phyloP scores from a whole-genome alignment of 148 eudicot genomes.

The Rhododendron williamsianum region DNA sequence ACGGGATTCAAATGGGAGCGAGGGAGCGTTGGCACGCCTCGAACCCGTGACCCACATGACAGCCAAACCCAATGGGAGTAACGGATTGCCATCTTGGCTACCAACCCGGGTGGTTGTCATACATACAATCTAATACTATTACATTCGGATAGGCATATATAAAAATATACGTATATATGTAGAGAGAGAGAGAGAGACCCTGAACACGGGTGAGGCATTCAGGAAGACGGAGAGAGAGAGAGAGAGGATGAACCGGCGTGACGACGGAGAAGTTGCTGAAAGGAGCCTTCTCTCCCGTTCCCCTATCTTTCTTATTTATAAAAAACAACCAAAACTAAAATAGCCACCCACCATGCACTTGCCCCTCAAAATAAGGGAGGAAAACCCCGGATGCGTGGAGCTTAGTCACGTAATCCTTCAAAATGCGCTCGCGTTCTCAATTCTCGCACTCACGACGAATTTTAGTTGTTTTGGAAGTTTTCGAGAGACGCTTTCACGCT shows the following conservation, averaged over 20 bases:
- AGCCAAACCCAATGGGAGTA: too few species aligned
- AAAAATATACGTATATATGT: too few species aligned
- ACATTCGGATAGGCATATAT: too few species aligned
- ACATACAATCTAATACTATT: not conserved
- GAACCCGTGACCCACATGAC: too few species aligned
- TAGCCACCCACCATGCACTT: not conserved
- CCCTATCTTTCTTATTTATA: not conserved
- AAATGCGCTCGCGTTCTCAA: too few species aligned
- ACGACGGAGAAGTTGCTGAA: not conserved
- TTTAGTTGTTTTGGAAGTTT: too few species aligned
- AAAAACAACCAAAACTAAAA: not conserved
- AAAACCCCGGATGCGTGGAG: not conserved
- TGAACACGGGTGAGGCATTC: conserved; percentile 86
- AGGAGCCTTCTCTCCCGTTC: not conserved
- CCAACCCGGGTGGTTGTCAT: not conserved
- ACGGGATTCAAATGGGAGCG: too few species aligned
- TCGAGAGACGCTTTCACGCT: too few species aligned
- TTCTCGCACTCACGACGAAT: too few species aligned
- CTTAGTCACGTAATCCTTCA: too few species aligned
- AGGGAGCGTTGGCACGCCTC: too few species aligned
- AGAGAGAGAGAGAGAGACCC: conserved; percentile 33
- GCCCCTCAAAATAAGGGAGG: not conserved
- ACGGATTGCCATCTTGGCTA: too few species aligned
- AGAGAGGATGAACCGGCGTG: conserved; percentile 24
- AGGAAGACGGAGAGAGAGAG: conserved; percentile 53